Base-by-base conservation (phyloP, 2,329 filamentous ascomycete species). In the Penicillium polonicum region DNA sequence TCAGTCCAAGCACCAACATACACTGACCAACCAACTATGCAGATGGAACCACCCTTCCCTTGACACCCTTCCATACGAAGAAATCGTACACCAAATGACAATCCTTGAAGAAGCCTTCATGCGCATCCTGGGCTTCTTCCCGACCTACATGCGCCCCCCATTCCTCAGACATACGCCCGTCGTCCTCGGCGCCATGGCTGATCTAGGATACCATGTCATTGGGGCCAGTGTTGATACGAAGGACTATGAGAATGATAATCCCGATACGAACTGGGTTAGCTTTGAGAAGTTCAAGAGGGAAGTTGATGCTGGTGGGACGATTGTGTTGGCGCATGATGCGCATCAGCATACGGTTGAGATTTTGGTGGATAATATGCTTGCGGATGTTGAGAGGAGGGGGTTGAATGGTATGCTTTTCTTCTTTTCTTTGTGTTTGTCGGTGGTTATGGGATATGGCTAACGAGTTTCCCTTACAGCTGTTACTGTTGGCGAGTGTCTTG, bases 401-500 rank as follows among this genome's bases (percentile, higher is more conserved):
- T 79, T 74, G 55, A 55, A 51, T 19, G 59, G 71, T 74, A 65
- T 35, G 71, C 65, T 39, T 48, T 33, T 27, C 29, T 53, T 7
- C 29, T 48, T 15, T 36, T 54, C 38, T 10, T 38, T 29, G 13
- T 21, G 12, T 35, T 27, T 44, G 25, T 19, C 23, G 1, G 5
- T 36, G 19, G 23, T 10, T 39, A 17, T 57, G 39, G 17, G 8
- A 23, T 44, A 29, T 15, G 17, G 21, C 39, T 55, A 56, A 42
- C 29, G 50, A n/a, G 52, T 42, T 54, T 48, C 2, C 0, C 19
- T 35, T 57, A 62, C 63, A 67, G 78, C 79, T 43, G 82, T 83
- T 29, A 83, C 83, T 1, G 79, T 85, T 5, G 84, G 83, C 0
- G 81, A 85, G 58, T 87, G 84, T 57, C 74, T 86, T 17, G 79